phyloP scores from a whole-genome alignment of 139 green algal genomes.

The Volvox africanus region DNA sequence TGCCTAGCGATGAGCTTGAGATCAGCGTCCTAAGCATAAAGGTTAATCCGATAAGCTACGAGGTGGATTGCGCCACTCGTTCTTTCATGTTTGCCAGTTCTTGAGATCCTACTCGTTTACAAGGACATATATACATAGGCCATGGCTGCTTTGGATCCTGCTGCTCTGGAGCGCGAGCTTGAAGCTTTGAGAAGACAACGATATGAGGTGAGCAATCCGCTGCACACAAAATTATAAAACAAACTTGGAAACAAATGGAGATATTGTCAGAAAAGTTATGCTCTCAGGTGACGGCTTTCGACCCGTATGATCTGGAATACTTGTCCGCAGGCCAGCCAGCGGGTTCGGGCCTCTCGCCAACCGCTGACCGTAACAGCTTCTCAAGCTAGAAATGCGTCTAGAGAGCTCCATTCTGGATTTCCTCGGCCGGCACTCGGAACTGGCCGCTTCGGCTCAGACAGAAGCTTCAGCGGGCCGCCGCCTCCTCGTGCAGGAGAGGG shows the following conservation, averaged over 20 bases:
- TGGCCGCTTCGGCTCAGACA: not conserved
- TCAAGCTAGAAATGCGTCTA: not conserved
- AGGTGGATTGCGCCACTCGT: no score
- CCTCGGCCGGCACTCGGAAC: not conserved
- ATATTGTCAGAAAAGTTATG: no score
- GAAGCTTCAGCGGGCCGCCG: not conserved
- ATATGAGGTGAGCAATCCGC: constrained; percentile 15
- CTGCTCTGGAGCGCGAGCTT: constrained; percentile 3
- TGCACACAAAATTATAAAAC: no score
- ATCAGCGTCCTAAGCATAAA: no score
- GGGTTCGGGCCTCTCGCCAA: constrained; percentile 28
- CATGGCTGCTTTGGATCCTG: constrained; percentile 22
- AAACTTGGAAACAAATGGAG: no score
- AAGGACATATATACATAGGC: not conserved
- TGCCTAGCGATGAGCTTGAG: no score
- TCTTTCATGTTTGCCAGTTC: no score
- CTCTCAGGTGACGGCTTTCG: no score
- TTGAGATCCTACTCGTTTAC: no score
- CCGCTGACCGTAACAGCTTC: not conserved
- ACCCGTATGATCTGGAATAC: not conserved
- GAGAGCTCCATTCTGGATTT: not conserved
- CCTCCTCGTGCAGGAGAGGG: not conserved
- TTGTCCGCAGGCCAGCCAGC: constrained; percentile 30
- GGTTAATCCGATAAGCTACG: no score
- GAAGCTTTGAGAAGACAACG: constrained; percentile 20